Conservation (phyloP, 352 stramenopile species). For the Phytophthora sp. region DNA sequence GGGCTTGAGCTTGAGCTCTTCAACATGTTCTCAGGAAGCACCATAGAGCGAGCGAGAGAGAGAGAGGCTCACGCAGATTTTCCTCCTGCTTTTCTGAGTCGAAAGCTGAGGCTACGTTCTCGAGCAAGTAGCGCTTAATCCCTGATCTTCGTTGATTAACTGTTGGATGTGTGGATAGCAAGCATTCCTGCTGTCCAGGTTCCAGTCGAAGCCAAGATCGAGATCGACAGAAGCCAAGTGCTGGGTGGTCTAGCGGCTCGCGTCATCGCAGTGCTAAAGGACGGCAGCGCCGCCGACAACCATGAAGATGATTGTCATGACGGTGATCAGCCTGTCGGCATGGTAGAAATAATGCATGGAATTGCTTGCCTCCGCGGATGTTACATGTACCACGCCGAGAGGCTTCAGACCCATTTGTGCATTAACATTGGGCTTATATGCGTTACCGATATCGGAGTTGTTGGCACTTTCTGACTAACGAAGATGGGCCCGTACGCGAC, state of each 20-base stretch:
- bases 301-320: too few relatives aligned
- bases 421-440: constrained; percentile 21
- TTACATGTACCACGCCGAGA: too few relatives aligned
- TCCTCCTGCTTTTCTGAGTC: constrained; percentile 19
- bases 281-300: too few relatives aligned
- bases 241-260: background rate
- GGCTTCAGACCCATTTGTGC: too few relatives aligned
- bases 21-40: constrained; percentile 5
- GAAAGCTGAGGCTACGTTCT: constrained; percentile 7
- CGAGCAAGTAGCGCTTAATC: constrained; percentile 10
- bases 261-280: background rate
- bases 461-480: constrained; percentile 28
- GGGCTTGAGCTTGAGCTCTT: background rate
- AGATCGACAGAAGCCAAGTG: background rate
- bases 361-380: too few relatives aligned
- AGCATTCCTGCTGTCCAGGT: constrained; percentile 1
- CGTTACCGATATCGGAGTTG: constrained; percentile 16
- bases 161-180: background rate
- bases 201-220: background rate
- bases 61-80: background rate
- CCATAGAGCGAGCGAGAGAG: too few relatives aligned
- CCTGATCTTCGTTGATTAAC: too few relatives aligned
- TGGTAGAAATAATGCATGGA: too few relatives aligned
- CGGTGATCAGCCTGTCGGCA: background rate
- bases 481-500: too few relatives aligned